Percentiles rank a stretch among this genome's conserved stretches.
Conservation (phyloP, 768 basidiomycete genomes). For the Boletus tylopilopsis region DNA sequence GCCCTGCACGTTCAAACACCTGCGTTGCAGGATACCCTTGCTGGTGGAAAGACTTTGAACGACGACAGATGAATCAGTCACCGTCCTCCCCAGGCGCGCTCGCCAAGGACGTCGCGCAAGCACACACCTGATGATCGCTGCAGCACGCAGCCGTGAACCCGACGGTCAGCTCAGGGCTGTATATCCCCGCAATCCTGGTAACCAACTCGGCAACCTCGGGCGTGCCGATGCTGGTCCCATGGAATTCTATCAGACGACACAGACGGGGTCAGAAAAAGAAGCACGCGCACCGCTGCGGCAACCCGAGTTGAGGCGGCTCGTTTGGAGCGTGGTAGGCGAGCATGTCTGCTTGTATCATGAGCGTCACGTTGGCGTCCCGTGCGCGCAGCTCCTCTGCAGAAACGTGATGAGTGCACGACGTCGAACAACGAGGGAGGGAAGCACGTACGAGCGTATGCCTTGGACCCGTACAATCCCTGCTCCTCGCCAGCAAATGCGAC, state of each 20-base stretch:
- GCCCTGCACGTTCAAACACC: constrained; percentile 84
- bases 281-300: constrained; percentile 66
- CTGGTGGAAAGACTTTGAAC: constrained; percentile 66
- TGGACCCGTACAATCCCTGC: constrained; percentile 80
- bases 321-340: constrained; percentile 74
- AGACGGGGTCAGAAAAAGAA: background rate
- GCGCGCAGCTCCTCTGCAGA: constrained; percentile 53
- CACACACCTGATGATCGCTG: constrained; percentile 78
- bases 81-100: background rate
- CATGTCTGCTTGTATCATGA: constrained; percentile 95
- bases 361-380: constrained; percentile 59
- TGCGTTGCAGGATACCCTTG: constrained; percentile 85
- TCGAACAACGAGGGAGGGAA: background rate
- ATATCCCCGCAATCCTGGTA: constrained; percentile 69
- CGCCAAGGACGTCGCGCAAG: background rate
- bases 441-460: constrained; percentile 71
- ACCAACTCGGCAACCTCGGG: constrained; percentile 74
- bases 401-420: background rate
- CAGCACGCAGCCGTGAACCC: constrained; percentile 79
- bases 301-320: constrained; percentile 81
- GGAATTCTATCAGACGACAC: background rate
- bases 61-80: background rate
- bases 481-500: constrained; percentile 90
- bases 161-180: constrained; percentile 74
- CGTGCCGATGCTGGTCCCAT: constrained; percentile 66